A percentile compares a stretch with the other conserved stretches of the same genome.
Evolutionary conservation across 352 stramenopile species (phyloP).

Genomic region (Phytophthora ohioensis): DNA sequence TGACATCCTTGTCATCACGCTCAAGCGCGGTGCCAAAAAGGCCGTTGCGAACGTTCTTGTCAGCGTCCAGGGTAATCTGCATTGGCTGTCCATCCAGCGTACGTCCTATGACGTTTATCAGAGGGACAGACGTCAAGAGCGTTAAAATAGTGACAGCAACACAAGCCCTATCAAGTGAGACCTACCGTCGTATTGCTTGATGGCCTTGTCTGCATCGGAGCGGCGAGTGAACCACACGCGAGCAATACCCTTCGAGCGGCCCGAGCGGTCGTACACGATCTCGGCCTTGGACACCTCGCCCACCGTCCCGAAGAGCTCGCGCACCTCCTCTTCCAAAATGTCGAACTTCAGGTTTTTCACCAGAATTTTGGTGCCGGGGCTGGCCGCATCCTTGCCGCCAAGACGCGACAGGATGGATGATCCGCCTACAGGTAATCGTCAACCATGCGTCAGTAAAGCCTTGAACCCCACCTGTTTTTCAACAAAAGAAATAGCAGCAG

Average conservation of each 20-base stretch:
- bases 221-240: slow-evolving; percentile 80
- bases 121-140: background rate
- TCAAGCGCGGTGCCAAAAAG: slow-evolving; percentile 80
- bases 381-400: slow-evolving; percentile 53
- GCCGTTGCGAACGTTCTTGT: slow-evolving; percentile 80
- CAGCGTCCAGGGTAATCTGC: slow-evolving; percentile 73
- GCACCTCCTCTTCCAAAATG: slow-evolving; percentile 84
- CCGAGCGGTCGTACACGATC: slow-evolving; percentile 86
- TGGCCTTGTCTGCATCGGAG: slow-evolving; percentile 77
- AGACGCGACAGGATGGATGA: slow-evolving; percentile 76
- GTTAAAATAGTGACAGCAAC: slow-evolving; percentile 1
- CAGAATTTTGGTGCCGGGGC: slow-evolving; percentile 73
- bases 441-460: slow-evolving; percentile 22
- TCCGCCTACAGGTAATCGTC: slow-evolving; percentile 26
- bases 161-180: background rate
- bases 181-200: slow-evolving; percentile 86
- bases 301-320: slow-evolving; percentile 82
- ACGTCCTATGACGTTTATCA: slow-evolving; percentile 48
- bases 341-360: slow-evolving; percentile 90
- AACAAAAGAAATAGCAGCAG: background rate
- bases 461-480: background rate
- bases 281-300: slow-evolving; percentile 81
- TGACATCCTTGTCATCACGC: slow-evolving; percentile 68
- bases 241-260: slow-evolving; percentile 82
- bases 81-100: slow-evolving; percentile 80